Base-by-base conservation (phyloP, 2,329 filamentous ascomycete genomes). In the Cladosporium sp. region DNA sequence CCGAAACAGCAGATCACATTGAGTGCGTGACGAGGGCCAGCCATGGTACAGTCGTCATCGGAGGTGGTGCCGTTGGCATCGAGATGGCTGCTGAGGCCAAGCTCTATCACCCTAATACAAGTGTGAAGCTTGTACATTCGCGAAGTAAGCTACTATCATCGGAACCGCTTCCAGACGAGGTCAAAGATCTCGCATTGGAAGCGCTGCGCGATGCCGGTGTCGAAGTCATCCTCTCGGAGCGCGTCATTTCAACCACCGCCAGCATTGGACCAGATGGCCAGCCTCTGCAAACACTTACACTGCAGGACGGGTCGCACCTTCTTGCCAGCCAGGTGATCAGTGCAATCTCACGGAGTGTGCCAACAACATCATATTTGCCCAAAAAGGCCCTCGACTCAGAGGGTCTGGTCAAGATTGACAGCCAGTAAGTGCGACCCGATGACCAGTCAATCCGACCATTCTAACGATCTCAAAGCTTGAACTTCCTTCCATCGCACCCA, bases 71-170 rank as follows among this genome's bases (percentile, higher is more conserved):
- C 7, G 91, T 93, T 1, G 91, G 91, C 10, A 88, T 93, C 64
- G 91, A 94, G 75, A 92, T 94, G 84, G 90, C 91, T 0, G 87
- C 89, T 1, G 91, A 95, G 78, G 80, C 93, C 63, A 93, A 93
- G 77, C 76, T 85, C 55, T 80, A 88, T 28, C 83, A 89, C 67
- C 90, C 91, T 0, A 72, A 84, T 12, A 80, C 87, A 63, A 84
- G 84, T 49, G 88, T 94, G n/a, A 91, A 87, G 0, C 84, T 95
- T 1, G 85, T 92, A 5, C 91, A 94, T 75, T 93, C 91, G 4
- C 83, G 90, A 23, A 81, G 84, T 29, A 86, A 86, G 71, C 84
- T 94, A 1, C 82, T 94, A 8, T 92, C 90, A 0, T 86, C 89
- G 0, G 91, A 95, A 78, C 86, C 85, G 3, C 82, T 95, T 2